phyloP scores from a whole-genome alignment of 306 rosid genomes.

The Acacia acuminata region DNA sequence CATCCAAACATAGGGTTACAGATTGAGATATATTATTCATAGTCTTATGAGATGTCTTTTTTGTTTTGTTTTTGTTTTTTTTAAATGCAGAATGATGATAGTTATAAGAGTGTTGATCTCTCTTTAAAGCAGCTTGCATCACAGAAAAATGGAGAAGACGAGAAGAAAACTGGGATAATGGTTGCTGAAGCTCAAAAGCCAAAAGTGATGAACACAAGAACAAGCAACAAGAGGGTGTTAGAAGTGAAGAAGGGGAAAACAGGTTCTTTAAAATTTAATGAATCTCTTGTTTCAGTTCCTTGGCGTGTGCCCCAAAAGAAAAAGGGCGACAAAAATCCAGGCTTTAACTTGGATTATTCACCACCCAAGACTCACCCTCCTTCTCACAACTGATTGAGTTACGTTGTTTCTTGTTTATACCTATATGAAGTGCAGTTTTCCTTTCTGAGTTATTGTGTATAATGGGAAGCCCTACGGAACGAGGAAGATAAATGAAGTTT shows the following conservation, averaged over 20 bases:
- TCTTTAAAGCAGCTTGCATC: constrained; percentile 19
- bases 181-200: constrained; percentile 2
- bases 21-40: background rate
- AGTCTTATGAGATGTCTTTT: background rate
- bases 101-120: constrained; percentile 26
- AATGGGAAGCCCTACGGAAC: background rate
- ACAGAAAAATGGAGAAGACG: constrained; percentile 24
- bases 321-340: constrained; percentile 49
- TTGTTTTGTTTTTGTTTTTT: constrained; percentile 2
- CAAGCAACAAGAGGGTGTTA: background rate
- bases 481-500: background rate
- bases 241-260: constrained; percentile 15
- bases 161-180: background rate
- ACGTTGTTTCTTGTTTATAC: background rate
- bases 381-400: constrained; percentile 49
- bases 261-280: constrained; percentile 2
- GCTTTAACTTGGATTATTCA: constrained; percentile 62
- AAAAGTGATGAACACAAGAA: constrained; percentile 1
- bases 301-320: constrained; percentile 54
- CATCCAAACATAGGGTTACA: background rate
- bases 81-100: constrained; percentile 30
- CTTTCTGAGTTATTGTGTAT: background rate
- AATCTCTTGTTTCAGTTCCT: constrained; percentile 36
- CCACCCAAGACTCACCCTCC: constrained; percentile 83
- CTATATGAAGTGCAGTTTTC: background rate